Base-by-base conservation (phyloP, 352 stramenopile genomes). In the Phytophthora rubi region DNA sequence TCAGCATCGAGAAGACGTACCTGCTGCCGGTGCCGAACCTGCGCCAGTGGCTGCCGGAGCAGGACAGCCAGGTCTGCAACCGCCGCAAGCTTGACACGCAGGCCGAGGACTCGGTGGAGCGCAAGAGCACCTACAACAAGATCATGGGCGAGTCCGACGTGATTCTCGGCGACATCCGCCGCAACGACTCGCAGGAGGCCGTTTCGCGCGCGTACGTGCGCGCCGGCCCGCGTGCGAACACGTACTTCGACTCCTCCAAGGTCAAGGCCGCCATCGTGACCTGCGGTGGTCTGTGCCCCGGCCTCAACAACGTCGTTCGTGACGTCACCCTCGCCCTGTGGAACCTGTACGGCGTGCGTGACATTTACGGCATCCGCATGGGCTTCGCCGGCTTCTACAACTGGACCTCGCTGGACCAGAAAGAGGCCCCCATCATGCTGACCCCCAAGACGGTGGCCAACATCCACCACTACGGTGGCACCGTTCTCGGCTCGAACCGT, bases 301-400 rank as follows among this genome's bases (percentile, higher is more conserved):
- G 98, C 6, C 82, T 99, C n/a, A 99, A 99, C 83, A 99, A 99
- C 77, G 95, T 99, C 28, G 95, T 99, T 65, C 90, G 96, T 60
- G 96, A 99, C 75, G 93, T 99, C 63, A 98, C 96, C 10, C 88
- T 98, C 10, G 94, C 92, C 9, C 76, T 99, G 15, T 94, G 85
- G 80, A 90, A 91, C 59, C 72, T 95, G 28, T 97, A 97, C 76
- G 89, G 86, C 49, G 86, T 93, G 62, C 83, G 79, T n/a, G 82
- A 91, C 2, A 87, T 95, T 65, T 95, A 90, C 67, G 87, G 87
- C 45, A 95, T 95, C 70, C 76, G 79, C 53, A 94, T 94, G 87
- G 87, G 87, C 53, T 94, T 93, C 63, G 80, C 71, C 3, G 87
- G 87, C 30, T 94, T 94, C 55, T 89, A 88, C 76, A 93, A 94